Conservation (phyloP, 2,329 filamentous ascomycete genomes). For the Simplicillium sp. region DNA sequence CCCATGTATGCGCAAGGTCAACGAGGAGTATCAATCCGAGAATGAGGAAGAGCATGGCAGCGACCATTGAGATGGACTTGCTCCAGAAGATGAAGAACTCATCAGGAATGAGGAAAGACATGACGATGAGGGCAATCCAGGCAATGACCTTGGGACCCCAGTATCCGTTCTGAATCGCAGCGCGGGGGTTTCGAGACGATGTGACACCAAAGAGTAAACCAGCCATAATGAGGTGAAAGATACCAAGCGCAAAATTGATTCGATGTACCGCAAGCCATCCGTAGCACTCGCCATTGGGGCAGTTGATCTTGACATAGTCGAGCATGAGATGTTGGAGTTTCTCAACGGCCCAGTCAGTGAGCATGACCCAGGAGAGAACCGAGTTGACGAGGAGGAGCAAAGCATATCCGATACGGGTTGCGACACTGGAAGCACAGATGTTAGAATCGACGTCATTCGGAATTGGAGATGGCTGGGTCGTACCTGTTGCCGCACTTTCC, state of each 20-base stretch:
- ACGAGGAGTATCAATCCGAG: slow-evolving; percentile 88
- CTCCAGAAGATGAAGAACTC: slow-evolving; percentile 92
- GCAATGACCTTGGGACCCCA: slow-evolving; percentile 94
- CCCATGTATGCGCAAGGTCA: slow-evolving; percentile 93
- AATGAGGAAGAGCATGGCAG: slow-evolving; percentile 87
- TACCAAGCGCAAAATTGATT: slow-evolving; percentile 92
- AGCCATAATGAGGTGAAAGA: slow-evolving; percentile 86
- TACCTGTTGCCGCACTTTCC: slow-evolving; percentile 96
- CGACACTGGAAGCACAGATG: slow-evolving; percentile 53
- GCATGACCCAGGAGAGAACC: slow-evolving; percentile 96
- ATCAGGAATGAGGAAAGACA: slow-evolving; percentile 94
- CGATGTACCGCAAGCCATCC: slow-evolving; percentile 95
- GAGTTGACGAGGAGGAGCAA: slow-evolving; percentile 94
- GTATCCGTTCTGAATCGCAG: slow-evolving; percentile 91
- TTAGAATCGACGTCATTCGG: slow-evolving; percentile 9
- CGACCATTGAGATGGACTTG: slow-evolving; percentile 81
- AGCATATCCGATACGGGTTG: slow-evolving; percentile 92
- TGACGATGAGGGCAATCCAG: slow-evolving; percentile 78
- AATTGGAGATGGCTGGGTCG: slow-evolving; percentile 8
- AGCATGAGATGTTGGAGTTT: slow-evolving; percentile 87
- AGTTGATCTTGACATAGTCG: slow-evolving; percentile 93
- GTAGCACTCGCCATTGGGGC: slow-evolving; percentile 81
- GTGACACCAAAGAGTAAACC: slow-evolving; percentile 77
- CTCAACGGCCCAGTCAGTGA: slow-evolving; percentile 96
- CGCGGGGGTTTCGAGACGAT: slow-evolving; percentile 78